phyloP scores from a whole-genome alignment of 495 filamentous ascomycete genomes.

The Penicillium silybi region DNA sequence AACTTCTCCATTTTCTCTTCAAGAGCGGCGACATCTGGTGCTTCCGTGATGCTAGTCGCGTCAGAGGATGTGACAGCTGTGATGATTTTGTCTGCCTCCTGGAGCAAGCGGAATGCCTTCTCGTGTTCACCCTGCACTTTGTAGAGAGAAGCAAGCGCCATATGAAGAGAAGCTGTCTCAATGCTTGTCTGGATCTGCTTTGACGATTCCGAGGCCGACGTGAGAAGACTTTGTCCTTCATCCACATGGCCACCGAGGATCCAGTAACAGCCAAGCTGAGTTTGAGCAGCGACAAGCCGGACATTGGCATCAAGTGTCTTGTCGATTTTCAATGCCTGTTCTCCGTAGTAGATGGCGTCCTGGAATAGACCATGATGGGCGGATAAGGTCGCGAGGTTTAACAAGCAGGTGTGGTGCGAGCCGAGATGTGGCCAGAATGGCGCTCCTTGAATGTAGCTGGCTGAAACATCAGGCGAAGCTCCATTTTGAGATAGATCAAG shows the following conservation, averaged over 20 bases:
- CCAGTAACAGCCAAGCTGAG: constrained; percentile 61
- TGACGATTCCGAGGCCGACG: constrained; percentile 42
- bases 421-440: constrained; percentile 78
- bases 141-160: constrained; percentile 42
- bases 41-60: constrained; percentile 8
- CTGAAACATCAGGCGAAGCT: constrained; percentile 19
- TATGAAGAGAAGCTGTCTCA: constrained; percentile 43
- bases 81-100: constrained; percentile 41
- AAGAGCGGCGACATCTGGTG: constrained; percentile 21
- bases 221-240: constrained; percentile 59
- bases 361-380: constrained; percentile 80
- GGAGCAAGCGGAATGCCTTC: constrained; percentile 43
- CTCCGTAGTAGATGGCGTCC: constrained; percentile 85
- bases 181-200: constrained; percentile 40
- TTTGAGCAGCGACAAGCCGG: constrained; percentile 48
- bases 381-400: constrained; percentile 70
- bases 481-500: constrained; percentile 35
- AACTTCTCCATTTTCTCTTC: constrained; percentile 42
- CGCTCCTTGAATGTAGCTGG: constrained; percentile 50
- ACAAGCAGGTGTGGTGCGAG: constrained; percentile 62
- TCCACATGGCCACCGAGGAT: constrained; percentile 57
- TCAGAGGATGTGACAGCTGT: constrained; percentile 24
- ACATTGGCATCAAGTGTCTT: constrained; percentile 59
- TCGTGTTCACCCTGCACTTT: constrained; percentile 41
- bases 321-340: constrained; percentile 79